Base-by-base conservation (phyloP, 1,139 yeast species). In the Wickerhamiella pararugosa region DNA sequence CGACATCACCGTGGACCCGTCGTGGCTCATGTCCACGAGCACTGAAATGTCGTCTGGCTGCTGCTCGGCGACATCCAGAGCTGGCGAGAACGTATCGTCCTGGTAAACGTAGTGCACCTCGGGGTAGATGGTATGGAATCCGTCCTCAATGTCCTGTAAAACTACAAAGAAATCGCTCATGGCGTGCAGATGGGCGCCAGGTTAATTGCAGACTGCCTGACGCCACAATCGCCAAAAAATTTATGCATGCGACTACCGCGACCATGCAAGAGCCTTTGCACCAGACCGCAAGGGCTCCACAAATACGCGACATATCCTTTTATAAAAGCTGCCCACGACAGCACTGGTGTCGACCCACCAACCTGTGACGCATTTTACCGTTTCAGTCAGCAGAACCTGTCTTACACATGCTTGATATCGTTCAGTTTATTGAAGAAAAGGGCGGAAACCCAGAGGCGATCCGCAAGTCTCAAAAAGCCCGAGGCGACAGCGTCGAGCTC, bases 361-460 rank as follows among this genome's bases (percentile, higher is more conserved):
- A 15, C 21, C 21, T 15, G 21, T 15, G 21, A 15, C 21, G 21
- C 21, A 15, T 15, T 15, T 15, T 15, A 15, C 21, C 21, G 21
- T 15, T 15, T 15, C 21, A 15, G 21, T 15, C 21, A 15, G 21
- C 21, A 15, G 21, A 15, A 15, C 21, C 21, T 15, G 21, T 15
- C 21, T 15, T 15, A 15, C 21, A 15, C 21, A 87, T 90, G 98
- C 78, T 90, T 66, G 97, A 87, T 62, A 83, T 90, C 52, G 71
- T 79, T 56, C 80, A 82, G 58, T 90, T 90, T 61, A 76, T 90
- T 54, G 94, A 78, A 54, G 98, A 90, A 61, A 86, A 84, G 65
- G 98, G 98, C 47, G 98, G 97, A 52, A 75, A 86, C 62, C 96
- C 98, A 36, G 92, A 86, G 53, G 68, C 69, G 49, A 84, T 90